These are phyloP conservation scores for Psidium friedrichsthalianum DNA, from an alignment of 345 rosid species.

Conservation along the genomic window DNA sequence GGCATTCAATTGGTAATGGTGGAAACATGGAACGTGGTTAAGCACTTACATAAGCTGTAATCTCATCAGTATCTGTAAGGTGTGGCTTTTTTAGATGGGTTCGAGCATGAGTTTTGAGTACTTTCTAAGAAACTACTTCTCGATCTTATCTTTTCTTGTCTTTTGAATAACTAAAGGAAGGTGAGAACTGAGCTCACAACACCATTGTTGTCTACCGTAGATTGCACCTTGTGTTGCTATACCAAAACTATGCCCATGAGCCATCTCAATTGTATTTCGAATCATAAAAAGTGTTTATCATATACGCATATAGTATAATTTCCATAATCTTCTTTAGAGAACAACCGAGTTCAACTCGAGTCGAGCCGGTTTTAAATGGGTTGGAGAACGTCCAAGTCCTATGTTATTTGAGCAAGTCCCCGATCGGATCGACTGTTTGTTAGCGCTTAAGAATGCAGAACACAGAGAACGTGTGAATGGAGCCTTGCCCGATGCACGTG, in stretches of 20 bases:
- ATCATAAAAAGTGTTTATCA: neutral
- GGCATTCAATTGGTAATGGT: neutral
- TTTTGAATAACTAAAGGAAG: neutral
- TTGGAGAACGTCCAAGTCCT: neutral
- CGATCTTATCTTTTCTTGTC: neutral
- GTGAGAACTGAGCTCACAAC: neutral
- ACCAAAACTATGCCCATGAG: neutral
- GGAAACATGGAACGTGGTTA: neutral
- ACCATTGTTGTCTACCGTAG: neutral
- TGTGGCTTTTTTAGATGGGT: neutral
- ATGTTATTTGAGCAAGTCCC: neutral
- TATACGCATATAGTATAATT: neutral
- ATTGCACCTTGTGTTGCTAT: neutral
- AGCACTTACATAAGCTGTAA: neutral
- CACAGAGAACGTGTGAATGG: fast-evolving
- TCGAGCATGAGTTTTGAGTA: neutral
- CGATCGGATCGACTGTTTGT: neutral
- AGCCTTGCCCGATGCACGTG: neutral
- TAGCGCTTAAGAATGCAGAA: neutral
- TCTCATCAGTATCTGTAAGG: neutral
- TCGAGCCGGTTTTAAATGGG: fast-evolving
- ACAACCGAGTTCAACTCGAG: neutral
- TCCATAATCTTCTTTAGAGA: neutral
- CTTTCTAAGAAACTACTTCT: neutral
- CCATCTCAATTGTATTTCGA: neutral